Conservation (phyloP, 73 alveolate genomes). For the Loxodes magnus region DNA sequence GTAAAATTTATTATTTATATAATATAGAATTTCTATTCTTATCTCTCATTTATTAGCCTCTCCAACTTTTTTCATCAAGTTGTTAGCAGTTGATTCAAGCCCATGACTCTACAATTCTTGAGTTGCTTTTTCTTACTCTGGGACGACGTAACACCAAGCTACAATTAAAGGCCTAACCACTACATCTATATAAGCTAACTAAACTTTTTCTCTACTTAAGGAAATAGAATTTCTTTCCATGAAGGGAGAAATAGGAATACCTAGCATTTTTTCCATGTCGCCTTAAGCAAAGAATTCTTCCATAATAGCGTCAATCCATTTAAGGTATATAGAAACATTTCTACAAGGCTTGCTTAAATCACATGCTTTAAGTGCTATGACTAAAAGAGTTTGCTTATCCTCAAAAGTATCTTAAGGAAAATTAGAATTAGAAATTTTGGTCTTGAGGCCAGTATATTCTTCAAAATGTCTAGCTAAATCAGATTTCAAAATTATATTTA, state of each 20-base stretch:
- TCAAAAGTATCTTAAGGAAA: slow-evolving; percentile 53
- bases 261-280: slow-evolving; percentile 71
- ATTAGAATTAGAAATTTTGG: slow-evolving; percentile 34
- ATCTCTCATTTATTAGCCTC: no score
- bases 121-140: no score
- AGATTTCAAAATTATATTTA: slow-evolving; percentile 27
- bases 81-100: no score
- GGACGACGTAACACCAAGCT: no score
- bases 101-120: no score
- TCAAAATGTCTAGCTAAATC: slow-evolving; percentile 50
- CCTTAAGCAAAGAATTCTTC: slow-evolving; percentile 77
- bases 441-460: slow-evolving; percentile 36
- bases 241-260: slow-evolving; percentile 56
- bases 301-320: slow-evolving; percentile 72
- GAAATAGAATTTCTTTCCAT: slow-evolving; percentile 83
- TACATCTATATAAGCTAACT: slow-evolving; percentile 31
- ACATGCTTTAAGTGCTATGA: slow-evolving; percentile 29
- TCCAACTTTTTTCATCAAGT: no score
- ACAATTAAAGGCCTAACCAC: no score
- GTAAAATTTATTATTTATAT: no score
- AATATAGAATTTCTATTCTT: no score
- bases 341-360: slow-evolving; percentile 45
- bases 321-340: slow-evolving; percentile 26
- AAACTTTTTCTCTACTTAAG: slow-evolving; percentile 48
- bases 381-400: slow-evolving; percentile 26